Base-by-base conservation (phyloP, 805 yeast species). In the Ogataea pini region DNA sequence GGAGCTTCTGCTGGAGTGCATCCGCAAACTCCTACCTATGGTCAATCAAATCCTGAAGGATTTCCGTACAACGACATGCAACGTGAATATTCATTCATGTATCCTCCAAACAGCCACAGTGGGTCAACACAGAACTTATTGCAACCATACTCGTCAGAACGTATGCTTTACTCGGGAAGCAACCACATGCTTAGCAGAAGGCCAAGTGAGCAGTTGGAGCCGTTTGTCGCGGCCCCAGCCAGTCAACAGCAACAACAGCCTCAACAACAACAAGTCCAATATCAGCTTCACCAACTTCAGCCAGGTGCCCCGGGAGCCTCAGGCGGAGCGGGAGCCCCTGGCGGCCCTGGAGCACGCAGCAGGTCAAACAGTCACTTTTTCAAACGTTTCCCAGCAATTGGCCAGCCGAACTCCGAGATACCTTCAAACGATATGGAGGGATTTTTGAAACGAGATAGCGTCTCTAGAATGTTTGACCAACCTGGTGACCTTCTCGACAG, bases 181-280 rank as follows among this genome's bases (percentile, higher is more conserved):
- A 68, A 59, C 45, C 69, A 48, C 53, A 56, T 59, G 51, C 57
- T 51, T 49, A 62, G 44, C 38, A 65, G 79, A 52, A 63, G 80
- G 41, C 77, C 74, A n/a, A 71, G 78, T 41, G 81, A 78, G 54
- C 79, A 75, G 44, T 51, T 76, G 42, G 82, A 77, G 46, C 76
- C 79, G 1, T 77, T 76, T 53, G 65, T 70, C 42, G 70, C 77
- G 14, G 49, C 48, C 10, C 51, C 49, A 16, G 34, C 34, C 17
- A 31, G 18, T 31, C 34, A 57, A 44, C 54, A 43, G 17, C 51
- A 46, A 18, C 54, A 32, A 24, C 58, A 46, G 31, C 14, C 31
- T 10, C 31, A 28, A 16, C 61, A 51, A 31, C 60, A 49, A 29
- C 52, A 49, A 31, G 49, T 43, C 22, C 53, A 47, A 28, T 48